Evolutionary conservation across 2,329 filamentous ascomycete species (phyloP).

Genomic region (Sporothrix pallida): DNA sequence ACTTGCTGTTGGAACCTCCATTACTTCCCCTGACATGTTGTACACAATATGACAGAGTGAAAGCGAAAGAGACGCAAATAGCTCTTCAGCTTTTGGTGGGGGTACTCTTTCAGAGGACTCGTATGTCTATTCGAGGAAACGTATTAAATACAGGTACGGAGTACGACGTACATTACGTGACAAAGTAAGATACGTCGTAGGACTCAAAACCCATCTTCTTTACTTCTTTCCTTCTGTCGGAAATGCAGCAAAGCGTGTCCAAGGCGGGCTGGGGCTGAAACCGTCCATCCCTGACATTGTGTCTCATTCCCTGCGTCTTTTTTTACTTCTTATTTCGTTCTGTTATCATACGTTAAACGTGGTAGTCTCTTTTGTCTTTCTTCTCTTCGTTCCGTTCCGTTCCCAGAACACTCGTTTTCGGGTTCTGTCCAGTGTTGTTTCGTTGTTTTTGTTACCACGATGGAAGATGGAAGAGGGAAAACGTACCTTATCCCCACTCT

Average conservation of each 20-base stretch:
- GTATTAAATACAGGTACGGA: not conserved
- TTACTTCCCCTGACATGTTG: not conserved
- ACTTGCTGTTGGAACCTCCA: not conserved
- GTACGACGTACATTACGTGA: not conserved
- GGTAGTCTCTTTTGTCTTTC: not conserved
- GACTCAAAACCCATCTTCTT: not conserved
- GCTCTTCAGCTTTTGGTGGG: not conserved
- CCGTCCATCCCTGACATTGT: conserved; percentile 26
- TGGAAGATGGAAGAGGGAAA: too few relatives aligned
- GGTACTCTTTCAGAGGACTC: not conserved
- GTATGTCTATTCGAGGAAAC: not conserved
- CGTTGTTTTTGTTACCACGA: too few relatives aligned
- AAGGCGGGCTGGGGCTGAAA: conserved; percentile 27
- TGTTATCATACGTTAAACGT: not conserved
- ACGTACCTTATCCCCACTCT: not conserved
- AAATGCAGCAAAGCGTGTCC: conserved; percentile 17
- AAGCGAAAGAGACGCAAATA: not conserved
- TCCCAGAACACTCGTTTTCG: not conserved
- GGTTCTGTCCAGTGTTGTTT: not conserved
- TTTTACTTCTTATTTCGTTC: not conserved
- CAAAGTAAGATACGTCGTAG: too few relatives aligned
- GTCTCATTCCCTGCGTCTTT: conserved; percentile 26
- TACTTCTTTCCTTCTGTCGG: conserved; percentile 3
- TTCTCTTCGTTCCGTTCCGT: not conserved
- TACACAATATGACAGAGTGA: not conserved